Evolutionary conservation across 139 green algal species (phyloP), one percentile per base, ranked within the genome.

Genomic region (Picochlorum costavermella): DNA sequence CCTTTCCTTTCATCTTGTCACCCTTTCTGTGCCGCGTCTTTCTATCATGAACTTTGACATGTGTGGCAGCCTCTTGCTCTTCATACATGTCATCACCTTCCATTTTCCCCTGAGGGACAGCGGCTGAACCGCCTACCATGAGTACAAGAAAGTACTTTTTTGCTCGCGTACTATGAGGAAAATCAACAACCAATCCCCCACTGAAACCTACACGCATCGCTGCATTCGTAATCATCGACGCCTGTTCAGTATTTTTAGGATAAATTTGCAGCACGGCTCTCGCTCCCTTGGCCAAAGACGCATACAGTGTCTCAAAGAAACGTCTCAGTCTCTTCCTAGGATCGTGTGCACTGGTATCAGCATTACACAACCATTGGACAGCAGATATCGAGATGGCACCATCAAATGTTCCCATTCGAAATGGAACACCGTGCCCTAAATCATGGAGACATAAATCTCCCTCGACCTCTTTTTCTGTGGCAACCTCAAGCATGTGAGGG

Each of bases 101-200:
- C n/a, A 75, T 85, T 56, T 72, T 64, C 6, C 73, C 75, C 71
- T 72, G 37, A 4, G 81, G 82, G 56, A 85, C 31, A 64, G 50
- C 26, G 0, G 61, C 56, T 29, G 71, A 36, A 57, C 75, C 49
- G 55, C 89, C 73, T 17, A 95, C 88, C 85, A 96, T 96, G 26
- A 99, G 79, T 56, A 93, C 84, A 58, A 99, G 70, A 63, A 93
- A 99, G 74, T 96, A 94, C 75, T 99, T 99, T 57, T 96, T 97
- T 33, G 94, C 94, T 6, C 84, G 77, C 1, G 94, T 95, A 37
- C 67, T 86, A 78, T 99, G 83, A 0, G 92, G 93, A 75, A 88
- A 98, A 73, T 99, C 93, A 25, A 99, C 87, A 6, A 99, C 91
- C 23, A 99, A 73, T 9, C 92, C 92, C 9, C 93, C 92, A 46